These are phyloP conservation scores for Calonectria hawksworthii DNA, from an alignment of 2,329 filamentous ascomycete genomes.

Conservation along the genomic window DNA sequence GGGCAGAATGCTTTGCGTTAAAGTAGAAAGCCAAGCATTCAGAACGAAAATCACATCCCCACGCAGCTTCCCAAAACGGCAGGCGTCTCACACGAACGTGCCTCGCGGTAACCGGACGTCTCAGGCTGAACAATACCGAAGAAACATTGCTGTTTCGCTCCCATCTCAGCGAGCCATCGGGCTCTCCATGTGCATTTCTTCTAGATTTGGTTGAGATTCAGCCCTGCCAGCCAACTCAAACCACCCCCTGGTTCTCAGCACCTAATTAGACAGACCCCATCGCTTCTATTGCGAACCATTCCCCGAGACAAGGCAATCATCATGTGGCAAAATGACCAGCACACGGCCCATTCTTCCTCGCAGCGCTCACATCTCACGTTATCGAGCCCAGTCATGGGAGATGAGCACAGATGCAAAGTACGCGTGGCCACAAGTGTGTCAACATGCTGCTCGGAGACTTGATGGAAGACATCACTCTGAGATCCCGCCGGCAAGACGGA, in stretches of 20 bases:
- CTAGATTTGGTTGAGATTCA: background rate
- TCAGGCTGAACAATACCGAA: background rate
- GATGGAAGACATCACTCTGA: background rate
- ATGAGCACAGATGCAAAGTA: background rate
- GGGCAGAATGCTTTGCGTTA: background rate
- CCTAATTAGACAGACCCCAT: constrained; percentile 7
- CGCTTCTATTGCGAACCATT: constrained; percentile 1
- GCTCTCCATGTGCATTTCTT: background rate
- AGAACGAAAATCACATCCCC: background rate
- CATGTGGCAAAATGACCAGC: constrained; percentile 1
- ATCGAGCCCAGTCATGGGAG: background rate
- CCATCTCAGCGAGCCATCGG: background rate
- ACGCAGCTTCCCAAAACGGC: background rate
- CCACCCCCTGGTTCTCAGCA: background rate
- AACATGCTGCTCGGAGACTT: background rate
- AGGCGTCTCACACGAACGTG: background rate
- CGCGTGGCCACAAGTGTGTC: constrained; percentile 15
- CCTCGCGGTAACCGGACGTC: background rate
- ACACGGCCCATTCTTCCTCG: background rate
- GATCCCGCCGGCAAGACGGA: background rate
- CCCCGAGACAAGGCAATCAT: constrained; percentile 1
- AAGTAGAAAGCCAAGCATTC: background rate
- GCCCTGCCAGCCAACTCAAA: background rate
- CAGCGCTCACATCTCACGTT: background rate
- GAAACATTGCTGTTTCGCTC: background rate